Percentiles rank a stretch among this genome's conserved stretches.
Evolutionary conservation across 371 early-diverging fungal species (phyloP).

Genomic region (Mortierella sp.): DNA sequence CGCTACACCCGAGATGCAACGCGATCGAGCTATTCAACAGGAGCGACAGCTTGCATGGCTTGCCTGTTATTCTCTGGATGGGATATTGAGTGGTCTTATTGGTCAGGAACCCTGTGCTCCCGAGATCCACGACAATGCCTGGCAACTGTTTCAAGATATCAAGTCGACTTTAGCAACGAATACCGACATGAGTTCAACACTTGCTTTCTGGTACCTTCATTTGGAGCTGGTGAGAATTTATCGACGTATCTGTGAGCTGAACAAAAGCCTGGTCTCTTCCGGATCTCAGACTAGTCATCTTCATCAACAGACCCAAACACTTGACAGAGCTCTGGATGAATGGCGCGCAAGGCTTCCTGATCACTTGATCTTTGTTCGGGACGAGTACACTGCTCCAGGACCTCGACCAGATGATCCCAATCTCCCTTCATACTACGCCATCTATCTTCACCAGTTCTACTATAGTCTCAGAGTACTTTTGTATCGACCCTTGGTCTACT

Average conservation of each 20-base stretch:
- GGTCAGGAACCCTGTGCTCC: constrained; percentile 29
- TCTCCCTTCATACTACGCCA: constrained; percentile 28
- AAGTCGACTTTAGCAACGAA: constrained; percentile 3
- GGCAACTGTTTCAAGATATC: constrained; percentile 29
- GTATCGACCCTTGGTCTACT: constrained; percentile 33
- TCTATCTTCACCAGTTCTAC: constrained; percentile 45
- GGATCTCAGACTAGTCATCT: not conserved
- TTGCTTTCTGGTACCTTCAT: constrained; percentile 46
- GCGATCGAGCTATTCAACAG: constrained; percentile 12
- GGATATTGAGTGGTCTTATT: constrained; percentile 16
- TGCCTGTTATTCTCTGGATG: constrained; percentile 40
- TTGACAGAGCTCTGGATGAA: constrained; percentile 21
- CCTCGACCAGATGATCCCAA: not conserved
- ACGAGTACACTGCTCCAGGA: not conserved
- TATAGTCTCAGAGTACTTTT: constrained; percentile 33
- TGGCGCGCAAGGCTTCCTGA: constrained; percentile 30
- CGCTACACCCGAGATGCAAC: no score
- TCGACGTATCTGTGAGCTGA: constrained; percentile 41
- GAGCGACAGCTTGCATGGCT: constrained; percentile 44
- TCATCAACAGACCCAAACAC: constrained; percentile 18
- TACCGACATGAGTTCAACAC: constrained; percentile 22
- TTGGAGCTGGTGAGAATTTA: constrained; percentile 35
- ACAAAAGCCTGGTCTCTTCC: constrained; percentile 5
- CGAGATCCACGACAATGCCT: not conserved
- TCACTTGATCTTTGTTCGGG: constrained; percentile 22